Evolutionary conservation across 805 yeast species (phyloP).

Genomic region (Candida montana): DNA sequence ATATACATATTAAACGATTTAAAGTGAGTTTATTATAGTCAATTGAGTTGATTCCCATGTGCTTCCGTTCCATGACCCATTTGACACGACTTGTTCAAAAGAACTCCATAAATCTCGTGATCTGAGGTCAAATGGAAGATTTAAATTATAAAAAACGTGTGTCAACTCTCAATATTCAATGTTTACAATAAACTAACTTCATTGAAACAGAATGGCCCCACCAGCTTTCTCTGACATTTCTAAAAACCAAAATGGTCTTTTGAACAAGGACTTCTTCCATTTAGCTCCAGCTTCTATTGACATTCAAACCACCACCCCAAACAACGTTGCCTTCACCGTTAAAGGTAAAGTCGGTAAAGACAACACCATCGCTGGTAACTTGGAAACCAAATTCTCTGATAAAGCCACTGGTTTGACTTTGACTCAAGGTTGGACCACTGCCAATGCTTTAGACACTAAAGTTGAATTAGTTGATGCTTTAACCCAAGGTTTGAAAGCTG

Average conservation of each 20-base stretch:
- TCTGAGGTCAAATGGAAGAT: too few species aligned
- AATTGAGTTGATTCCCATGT: too few species aligned
- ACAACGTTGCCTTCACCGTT: conserved; percentile 91
- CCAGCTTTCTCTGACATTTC: conserved; percentile 92
- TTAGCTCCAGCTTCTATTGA: conserved; percentile 80
- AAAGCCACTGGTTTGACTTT: conserved; percentile 86
- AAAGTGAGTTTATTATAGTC: too few species aligned
- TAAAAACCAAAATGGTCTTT: conserved; percentile 85
- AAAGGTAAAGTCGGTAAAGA: conserved; percentile 84
- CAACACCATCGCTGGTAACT: conserved; percentile 77
- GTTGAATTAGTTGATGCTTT: conserved; percentile 86
- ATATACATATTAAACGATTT: too few species aligned
- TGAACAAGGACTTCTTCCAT: conserved; percentile 92
- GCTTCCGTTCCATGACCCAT: too few species aligned
- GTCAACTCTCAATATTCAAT: neutral
- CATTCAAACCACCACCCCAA: conserved; percentile 89
- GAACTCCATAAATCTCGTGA: too few species aligned
- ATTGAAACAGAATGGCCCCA: conserved; percentile 50
- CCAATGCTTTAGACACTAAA: conserved; percentile 88
- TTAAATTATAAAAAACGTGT: neutral
- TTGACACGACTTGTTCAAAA: too few species aligned
- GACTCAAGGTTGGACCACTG: conserved; percentile 97
- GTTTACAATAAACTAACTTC: conserved; percentile 1
- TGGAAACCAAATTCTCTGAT: conserved; percentile 91
- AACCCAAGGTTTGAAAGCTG: conserved; percentile 93